A percentile compares a stretch with the other conserved stretches of the same genome.
Conservation (phyloP, 2,329 filamentous ascomycete genomes). For the Pseudocercospora crystallina region DNA sequence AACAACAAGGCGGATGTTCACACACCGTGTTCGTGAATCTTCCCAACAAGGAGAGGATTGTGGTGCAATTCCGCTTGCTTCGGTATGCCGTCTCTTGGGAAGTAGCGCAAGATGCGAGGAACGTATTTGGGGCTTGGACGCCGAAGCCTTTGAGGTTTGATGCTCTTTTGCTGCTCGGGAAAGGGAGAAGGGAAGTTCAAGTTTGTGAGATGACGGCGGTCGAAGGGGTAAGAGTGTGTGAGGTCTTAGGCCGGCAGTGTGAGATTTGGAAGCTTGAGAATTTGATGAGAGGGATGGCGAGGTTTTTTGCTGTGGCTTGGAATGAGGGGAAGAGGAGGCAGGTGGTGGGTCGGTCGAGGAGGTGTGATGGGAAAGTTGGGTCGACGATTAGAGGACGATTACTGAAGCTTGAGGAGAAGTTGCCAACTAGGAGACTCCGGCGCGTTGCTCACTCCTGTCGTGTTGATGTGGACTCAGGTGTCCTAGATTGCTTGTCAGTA, state of each 20-base stretch:
- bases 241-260: slow-evolving; percentile 1
- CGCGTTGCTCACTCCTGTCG: background rate
- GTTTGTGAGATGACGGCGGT: slow-evolving; percentile 14
- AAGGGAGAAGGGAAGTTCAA: slow-evolving; percentile 2
- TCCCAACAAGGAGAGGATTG: background rate
- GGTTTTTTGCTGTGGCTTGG: slow-evolving; percentile 18
- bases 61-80: slow-evolving; percentile 12
- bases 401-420: slow-evolving; percentile 2
- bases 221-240: slow-evolving; percentile 1
- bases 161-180: background rate
- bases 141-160: slow-evolving; percentile 10
- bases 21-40: slow-evolving; percentile 6
- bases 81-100: background rate
- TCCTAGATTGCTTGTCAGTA: slow-evolving; percentile 47
- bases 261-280: background rate
- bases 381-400: slow-evolving; percentile 8
- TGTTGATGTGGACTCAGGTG: slow-evolving; percentile 13
- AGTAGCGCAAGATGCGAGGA: slow-evolving; percentile 5
- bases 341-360: background rate
- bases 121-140: slow-evolving; percentile 4
- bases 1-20: slow-evolving; percentile 18
- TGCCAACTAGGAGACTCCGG: slow-evolving; percentile 6
- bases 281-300: slow-evolving; percentile 12
- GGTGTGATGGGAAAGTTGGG: slow-evolving; percentile 7
- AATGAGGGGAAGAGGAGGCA: background rate